phyloP scores from a whole-genome alignment of 352 stramenopile species.

The Globisporangium viniferum region DNA sequence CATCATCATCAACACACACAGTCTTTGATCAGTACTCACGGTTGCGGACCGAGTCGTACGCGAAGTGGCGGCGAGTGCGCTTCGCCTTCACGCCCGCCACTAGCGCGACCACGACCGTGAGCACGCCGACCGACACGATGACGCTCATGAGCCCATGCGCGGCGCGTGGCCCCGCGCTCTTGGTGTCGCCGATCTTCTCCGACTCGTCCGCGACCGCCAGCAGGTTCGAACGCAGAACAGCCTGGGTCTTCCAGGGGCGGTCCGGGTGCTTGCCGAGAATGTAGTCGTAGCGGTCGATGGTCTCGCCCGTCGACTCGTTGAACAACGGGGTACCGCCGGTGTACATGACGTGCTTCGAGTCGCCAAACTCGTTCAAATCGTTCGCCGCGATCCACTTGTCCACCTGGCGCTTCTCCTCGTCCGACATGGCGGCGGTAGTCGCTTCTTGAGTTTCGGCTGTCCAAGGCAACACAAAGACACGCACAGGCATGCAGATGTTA shows the following conservation, averaged over 20 bases:
- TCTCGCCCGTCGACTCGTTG: conserved; percentile 57
- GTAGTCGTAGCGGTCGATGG: conserved; percentile 61
- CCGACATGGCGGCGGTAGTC: neutral
- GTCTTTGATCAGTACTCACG: conserved; percentile 24
- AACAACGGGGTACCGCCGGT: conserved; percentile 78
- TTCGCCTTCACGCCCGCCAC: conserved; percentile 28
- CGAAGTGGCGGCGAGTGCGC: conserved; percentile 35
- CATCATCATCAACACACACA: neutral
- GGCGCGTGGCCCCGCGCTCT: neutral
- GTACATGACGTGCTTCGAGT: conserved; percentile 47
- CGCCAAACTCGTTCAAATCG: conserved; percentile 11
- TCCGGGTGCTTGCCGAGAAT: conserved; percentile 54
- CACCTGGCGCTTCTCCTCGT: conserved; percentile 26
- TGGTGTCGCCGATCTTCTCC: neutral
- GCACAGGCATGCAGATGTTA: neutral
- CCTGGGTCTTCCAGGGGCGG: conserved; percentile 49
- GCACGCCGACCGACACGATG: conserved; percentile 20
- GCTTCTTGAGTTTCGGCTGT: neutral
- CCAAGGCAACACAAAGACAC: neutral
- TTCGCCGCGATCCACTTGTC: conserved; percentile 21
- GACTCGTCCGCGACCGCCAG: conserved; percentile 15
- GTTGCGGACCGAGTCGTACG: conserved; percentile 49
- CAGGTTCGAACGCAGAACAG: conserved; percentile 13
- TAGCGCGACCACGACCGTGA: conserved; percentile 30
- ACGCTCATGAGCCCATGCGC: conserved; percentile 11